Evolutionary conservation across 1,284 basidiomycete genomes (phyloP).

Genomic region (Austroboletus novae-zelandiae): DNA sequence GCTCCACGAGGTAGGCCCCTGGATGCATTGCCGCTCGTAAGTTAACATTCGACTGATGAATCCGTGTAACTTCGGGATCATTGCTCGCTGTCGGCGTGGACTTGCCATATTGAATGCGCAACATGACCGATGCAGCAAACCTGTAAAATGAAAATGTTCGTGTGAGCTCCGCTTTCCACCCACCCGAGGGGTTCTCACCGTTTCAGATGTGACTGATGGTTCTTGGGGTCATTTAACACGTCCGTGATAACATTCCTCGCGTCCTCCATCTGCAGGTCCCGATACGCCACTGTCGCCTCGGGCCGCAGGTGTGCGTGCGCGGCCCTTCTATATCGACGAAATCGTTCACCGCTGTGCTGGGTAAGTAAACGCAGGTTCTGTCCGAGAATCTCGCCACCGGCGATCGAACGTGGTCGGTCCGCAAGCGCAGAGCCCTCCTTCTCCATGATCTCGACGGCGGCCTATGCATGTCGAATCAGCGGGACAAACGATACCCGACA

Average conservation of each 20-base stretch:
- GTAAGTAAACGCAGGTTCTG: constrained; percentile 23
- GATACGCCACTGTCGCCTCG: constrained; percentile 31
- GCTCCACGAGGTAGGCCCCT: constrained; percentile 58
- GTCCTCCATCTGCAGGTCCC: constrained; percentile 34
- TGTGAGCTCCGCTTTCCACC: neutral
- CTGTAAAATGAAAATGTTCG: constrained; percentile 31
- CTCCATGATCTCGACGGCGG: constrained; percentile 34
- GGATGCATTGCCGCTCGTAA: constrained; percentile 52
- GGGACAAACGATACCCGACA: neutral
- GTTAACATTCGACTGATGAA: constrained; percentile 47
- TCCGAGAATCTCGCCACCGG: constrained; percentile 28
- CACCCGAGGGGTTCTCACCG: constrained; percentile 17
- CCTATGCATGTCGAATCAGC: constrained; percentile 7
- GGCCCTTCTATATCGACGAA: constrained; percentile 33
- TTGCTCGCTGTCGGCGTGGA: constrained; percentile 45
- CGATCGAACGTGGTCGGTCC: constrained; percentile 33
- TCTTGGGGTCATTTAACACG: constrained; percentile 36
- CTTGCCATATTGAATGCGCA: constrained; percentile 66
- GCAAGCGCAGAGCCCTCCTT: constrained; percentile 30
- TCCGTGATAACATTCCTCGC: constrained; percentile 39
- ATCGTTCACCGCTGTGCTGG: constrained; percentile 19
- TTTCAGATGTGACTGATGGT: constrained; percentile 31
- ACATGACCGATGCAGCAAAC: constrained; percentile 61
- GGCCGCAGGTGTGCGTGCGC: constrained; percentile 40
- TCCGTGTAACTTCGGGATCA: constrained; percentile 54